phyloP scores from a whole-genome alignment of 306 rosid genomes.

The Quercus suber region DNA sequence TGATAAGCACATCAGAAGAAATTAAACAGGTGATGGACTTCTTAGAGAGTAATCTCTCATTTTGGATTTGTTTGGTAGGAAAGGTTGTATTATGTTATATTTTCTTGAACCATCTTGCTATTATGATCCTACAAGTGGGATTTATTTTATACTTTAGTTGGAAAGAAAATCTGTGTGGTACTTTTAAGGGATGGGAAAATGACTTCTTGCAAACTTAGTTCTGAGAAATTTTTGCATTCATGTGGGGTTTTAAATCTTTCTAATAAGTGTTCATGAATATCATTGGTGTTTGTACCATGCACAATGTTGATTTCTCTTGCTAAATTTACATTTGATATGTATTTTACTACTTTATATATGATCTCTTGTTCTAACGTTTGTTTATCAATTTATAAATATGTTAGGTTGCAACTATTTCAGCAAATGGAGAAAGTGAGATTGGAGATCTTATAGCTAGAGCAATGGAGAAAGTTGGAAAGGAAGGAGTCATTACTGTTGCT shows the following conservation, averaged over 20 bases:
- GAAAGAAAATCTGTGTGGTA: neutral
- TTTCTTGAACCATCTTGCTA: neutral
- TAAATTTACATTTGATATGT: neutral
- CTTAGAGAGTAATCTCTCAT: constrained; percentile 3
- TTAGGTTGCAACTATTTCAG: constrained; percentile 95
- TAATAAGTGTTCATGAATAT: neutral
- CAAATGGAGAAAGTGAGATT: constrained; percentile 87
- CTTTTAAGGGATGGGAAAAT: neutral
- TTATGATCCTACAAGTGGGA: neutral
- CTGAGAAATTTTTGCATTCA: neutral
- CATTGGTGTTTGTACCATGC: neutral
- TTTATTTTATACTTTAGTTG: neutral
- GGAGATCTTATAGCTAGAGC: constrained; percentile 94
- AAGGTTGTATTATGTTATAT: neutral
- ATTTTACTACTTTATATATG: neutral
- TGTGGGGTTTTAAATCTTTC: neutral
- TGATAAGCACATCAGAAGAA: constrained; percentile 91
- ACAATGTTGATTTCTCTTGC: neutral
- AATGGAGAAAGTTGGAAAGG: constrained; percentile 98
- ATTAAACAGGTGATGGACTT: constrained; percentile 76
- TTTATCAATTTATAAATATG: constrained; percentile 7
- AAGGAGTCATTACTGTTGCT: constrained; percentile 88
- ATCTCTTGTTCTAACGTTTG: neutral
- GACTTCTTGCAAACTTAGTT: neutral
- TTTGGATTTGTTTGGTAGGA: constrained; percentile 19